A percentile compares a stretch with the other conserved stretches of the same genome.
Evolutionary conservation across 108 stramenopile species (phyloP).

Genomic region (Chaetoceros tenuissimus): DNA sequence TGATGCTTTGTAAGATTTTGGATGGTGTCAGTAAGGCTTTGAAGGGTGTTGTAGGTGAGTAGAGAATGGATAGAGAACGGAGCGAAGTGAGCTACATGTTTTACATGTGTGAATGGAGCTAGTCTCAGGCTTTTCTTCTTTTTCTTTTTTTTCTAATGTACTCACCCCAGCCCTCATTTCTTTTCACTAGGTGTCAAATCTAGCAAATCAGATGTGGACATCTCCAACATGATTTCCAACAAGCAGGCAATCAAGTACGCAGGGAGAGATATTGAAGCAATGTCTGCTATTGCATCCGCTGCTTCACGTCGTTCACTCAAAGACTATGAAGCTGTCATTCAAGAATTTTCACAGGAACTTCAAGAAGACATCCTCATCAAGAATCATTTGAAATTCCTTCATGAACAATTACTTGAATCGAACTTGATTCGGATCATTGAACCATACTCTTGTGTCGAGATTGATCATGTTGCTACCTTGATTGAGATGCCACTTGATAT

Average conservation of each 20-base stretch:
- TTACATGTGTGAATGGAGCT: too few relatives aligned
- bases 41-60: constrained; percentile 49
- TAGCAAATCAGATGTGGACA: constrained; percentile 45
- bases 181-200: constrained; percentile 42
- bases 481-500: constrained; percentile 86
- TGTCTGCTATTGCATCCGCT: constrained; percentile 89
- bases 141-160: background rate
- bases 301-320: constrained; percentile 84
- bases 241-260: constrained; percentile 95
- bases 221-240: constrained; percentile 71
- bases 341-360: constrained; percentile 56
- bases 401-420: constrained; percentile 93
- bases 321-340: constrained; percentile 78
- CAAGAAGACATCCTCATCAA: constrained; percentile 87
- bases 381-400: constrained; percentile 92
- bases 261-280: constrained; percentile 89
- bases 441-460: constrained; percentile 96
- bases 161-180: too few relatives aligned
- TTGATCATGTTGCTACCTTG: constrained; percentile 86
- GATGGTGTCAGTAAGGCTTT: constrained; percentile 73
- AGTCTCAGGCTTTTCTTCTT: background rate
- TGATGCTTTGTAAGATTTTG: constrained; percentile 95
- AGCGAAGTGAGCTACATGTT: background rate
- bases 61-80: background rate
- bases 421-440: constrained; percentile 96